A percentile compares a stretch with the other conserved stretches of the same genome.
Evolutionary conservation across 768 basidiomycete species (phyloP).

Genomic region (Russula earlei): DNA sequence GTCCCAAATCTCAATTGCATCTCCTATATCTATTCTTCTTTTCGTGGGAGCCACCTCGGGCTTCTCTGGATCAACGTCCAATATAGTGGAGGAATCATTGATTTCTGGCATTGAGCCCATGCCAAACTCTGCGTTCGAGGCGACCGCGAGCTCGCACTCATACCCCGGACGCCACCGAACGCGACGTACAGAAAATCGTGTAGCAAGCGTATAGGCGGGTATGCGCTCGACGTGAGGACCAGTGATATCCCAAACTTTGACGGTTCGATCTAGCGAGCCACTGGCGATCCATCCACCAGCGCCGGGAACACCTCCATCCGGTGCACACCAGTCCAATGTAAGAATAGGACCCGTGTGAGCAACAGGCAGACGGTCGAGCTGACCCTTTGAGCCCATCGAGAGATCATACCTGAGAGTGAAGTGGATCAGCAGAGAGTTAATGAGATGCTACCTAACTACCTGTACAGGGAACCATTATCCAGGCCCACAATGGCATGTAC

Average conservation of each 20-base stretch:
- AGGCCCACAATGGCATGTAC: constrained; percentile 47
- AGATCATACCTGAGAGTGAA: constrained; percentile 56
- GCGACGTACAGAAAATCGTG: constrained; percentile 64
- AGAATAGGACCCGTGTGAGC: constrained; percentile 69
- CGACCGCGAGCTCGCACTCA: constrained; percentile 65
- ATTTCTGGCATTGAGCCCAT: constrained; percentile 26
- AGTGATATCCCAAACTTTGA: constrained; percentile 76
- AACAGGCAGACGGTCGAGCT: constrained; percentile 60
- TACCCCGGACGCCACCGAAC: constrained; percentile 71
- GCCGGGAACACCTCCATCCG: constrained; percentile 20
- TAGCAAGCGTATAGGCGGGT: constrained; percentile 62
- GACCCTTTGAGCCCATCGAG: constrained; percentile 64
- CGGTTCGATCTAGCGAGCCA: constrained; percentile 68
- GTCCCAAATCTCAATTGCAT: constrained; percentile 81
- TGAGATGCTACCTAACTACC: constrained; percentile 29
- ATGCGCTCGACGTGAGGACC: constrained; percentile 48
- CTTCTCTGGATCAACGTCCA: constrained; percentile 11
- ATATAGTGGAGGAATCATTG: not conserved
- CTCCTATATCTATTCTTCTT: constrained; percentile 30
- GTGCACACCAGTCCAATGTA: constrained; percentile 59
- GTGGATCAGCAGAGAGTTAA: not conserved
- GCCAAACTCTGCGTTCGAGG: constrained; percentile 54
- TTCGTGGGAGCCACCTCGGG: constrained; percentile 4
- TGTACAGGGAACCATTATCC: constrained; percentile 38
- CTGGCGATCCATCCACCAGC: constrained; percentile 65